A percentile compares a stretch with the other conserved stretches of the same genome.
Evolutionary conservation across 148 eudicot genomes (phyloP).

Genomic region (Rhododendron ovatum): DNA sequence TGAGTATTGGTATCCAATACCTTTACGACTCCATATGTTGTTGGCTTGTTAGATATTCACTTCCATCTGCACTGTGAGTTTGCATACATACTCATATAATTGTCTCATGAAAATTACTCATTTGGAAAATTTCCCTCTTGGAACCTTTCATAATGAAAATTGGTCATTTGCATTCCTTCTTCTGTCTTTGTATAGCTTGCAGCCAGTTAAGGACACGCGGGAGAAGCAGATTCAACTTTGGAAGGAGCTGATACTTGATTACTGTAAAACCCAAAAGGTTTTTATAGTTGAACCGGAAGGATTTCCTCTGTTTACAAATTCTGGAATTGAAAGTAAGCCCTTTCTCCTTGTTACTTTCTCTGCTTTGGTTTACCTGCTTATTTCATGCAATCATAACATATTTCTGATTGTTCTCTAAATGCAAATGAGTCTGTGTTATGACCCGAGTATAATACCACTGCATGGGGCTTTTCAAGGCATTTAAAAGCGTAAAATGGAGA

Average conservation of each 20-base stretch:
- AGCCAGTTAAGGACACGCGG: slow-evolving; percentile 92
- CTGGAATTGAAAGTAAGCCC: slow-evolving; percentile 68
- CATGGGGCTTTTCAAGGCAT: neutral
- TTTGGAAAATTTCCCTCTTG: neutral
- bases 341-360: neutral
- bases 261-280: slow-evolving; percentile 70
- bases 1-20: neutral
- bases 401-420: neutral
- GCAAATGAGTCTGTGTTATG: neutral
- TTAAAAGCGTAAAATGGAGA: neutral
- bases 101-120: neutral
- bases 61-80: neutral
- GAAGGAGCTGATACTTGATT: slow-evolving; percentile 94
- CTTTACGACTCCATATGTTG: neutral
- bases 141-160: neutral
- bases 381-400: neutral
- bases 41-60: neutral
- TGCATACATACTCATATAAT: neutral
- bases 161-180: neutral
- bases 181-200: slow-evolving; percentile 46
- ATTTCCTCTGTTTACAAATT: slow-evolving; percentile 73
- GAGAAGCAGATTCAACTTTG: slow-evolving; percentile 94
- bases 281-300: slow-evolving; percentile 72
- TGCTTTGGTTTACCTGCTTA: neutral
- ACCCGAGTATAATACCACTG: neutral